phyloP scores from a whole-genome alignment of 208 protist species.

The Acanthamoeba sp. region DNA sequence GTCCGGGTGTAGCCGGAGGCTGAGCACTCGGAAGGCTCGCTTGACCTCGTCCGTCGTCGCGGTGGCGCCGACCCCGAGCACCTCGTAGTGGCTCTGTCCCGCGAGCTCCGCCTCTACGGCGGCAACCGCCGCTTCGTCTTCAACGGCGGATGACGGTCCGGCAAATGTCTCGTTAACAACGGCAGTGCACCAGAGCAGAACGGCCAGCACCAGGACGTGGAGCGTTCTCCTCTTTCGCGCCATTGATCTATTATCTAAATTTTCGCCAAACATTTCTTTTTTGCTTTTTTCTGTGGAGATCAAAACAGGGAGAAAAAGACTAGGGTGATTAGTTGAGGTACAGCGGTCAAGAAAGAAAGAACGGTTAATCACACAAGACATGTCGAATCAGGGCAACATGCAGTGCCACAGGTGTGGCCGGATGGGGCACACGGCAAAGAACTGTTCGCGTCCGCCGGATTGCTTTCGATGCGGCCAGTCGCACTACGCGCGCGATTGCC shows the following conservation, averaged over 20 bases:
- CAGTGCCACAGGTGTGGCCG: slow-evolving; percentile 30
- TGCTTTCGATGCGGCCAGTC: slow-evolving; percentile 39
- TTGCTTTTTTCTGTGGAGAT: no score
- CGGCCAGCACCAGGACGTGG: not conserved
- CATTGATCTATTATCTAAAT: no score
- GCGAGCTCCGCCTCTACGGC: slow-evolving; percentile 27
- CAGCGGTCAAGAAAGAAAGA: not conserved
- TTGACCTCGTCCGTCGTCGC: not conserved
- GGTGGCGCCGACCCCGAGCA: not conserved
- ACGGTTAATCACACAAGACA: not conserved
- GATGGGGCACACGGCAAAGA: slow-evolving; percentile 44
- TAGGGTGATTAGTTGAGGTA: no score
- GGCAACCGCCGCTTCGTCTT: not conserved
- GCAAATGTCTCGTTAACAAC: not conserved
- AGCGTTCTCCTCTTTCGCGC: not conserved
- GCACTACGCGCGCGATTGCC: slow-evolving; percentile 49
- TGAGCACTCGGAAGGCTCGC: not conserved
- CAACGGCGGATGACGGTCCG: not conserved
- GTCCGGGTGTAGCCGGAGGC: not conserved
- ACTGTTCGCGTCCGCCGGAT: slow-evolving; percentile 34
- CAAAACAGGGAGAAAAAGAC: no score
- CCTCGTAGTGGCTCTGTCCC: not conserved
- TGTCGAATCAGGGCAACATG: not conserved
- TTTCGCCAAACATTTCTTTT: no score
- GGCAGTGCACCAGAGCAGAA: not conserved